A percentile compares a stretch with the other conserved stretches of the same genome.
Evolutionary conservation across 306 rosid genomes (phyloP).

Genomic region (Cajanus cajan): DNA sequence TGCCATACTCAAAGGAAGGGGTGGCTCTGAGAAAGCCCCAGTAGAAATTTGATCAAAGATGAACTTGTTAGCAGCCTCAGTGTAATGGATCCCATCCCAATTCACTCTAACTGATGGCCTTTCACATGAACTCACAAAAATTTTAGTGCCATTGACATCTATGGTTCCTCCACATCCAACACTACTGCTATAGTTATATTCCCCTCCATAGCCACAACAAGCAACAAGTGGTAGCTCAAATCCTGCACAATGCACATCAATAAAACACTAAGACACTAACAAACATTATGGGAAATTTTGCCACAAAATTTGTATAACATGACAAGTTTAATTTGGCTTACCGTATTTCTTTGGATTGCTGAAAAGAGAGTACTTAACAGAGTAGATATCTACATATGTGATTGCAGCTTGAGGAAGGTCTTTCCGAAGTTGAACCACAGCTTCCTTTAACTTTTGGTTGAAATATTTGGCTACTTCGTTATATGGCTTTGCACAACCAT

Average conservation of each 20-base stretch:
- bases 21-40: conserved; percentile 48
- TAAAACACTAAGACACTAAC: neutral
- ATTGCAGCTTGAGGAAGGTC: conserved; percentile 53
- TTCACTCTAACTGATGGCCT: conserved; percentile 27
- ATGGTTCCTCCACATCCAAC: conserved; percentile 38
- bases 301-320: neutral
- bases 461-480: conserved; percentile 60
- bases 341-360: conserved; percentile 47
- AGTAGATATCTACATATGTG: conserved; percentile 64
- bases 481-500: conserved; percentile 58
- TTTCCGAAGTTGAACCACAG: conserved; percentile 38
- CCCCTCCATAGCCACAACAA: conserved; percentile 64
- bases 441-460: conserved; percentile 55
- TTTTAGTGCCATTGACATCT: conserved; percentile 21
- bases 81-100: conserved; percentile 60
- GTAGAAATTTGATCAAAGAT: conserved; percentile 39
- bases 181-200: conserved; percentile 32
- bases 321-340: conserved; percentile 12
- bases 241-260: conserved; percentile 35
- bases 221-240: conserved; percentile 46
- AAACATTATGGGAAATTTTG: neutral
- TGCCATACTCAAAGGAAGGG: conserved; percentile 39
- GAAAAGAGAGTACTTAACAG: conserved; percentile 40
- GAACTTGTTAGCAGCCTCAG: conserved; percentile 52
- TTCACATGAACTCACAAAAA: conserved; percentile 47